These are phyloP conservation scores for Ophioceras dolichostomum DNA, from an alignment of 2,329 filamentous ascomycete genomes.

Conservation along the genomic window DNA sequence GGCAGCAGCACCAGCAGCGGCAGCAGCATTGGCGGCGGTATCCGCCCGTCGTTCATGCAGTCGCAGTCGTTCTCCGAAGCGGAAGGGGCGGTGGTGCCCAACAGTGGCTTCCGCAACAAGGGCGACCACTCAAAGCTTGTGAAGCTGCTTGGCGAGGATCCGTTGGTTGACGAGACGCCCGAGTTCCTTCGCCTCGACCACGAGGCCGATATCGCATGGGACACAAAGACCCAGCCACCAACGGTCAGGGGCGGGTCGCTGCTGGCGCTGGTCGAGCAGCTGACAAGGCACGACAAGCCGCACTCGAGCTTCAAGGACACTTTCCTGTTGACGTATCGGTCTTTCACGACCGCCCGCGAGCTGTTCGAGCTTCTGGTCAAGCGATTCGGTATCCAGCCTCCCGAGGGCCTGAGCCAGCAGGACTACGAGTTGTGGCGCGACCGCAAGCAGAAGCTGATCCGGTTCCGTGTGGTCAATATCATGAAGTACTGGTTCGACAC, in stretches of 20 bases:
- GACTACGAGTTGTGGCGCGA: conserved; percentile 86
- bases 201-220: conserved; percentile 82
- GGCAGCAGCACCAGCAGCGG: too few relatives aligned
- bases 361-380: conserved; percentile 88
- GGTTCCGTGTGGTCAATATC: conserved; percentile 94
- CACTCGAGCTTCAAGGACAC: conserved; percentile 96
- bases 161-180: conserved; percentile 60
- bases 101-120: conserved; percentile 40
- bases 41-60: conserved; percentile 34
- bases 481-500: conserved; percentile 97
- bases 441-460: conserved; percentile 88
- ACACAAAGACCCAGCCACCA: conserved; percentile 63
- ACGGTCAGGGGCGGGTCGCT: conserved; percentile 82
- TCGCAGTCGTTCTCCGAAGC: conserved; percentile 57
- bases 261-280: conserved; percentile 79
- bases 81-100: conserved; percentile 29
- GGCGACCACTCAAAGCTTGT: conserved; percentile 52
- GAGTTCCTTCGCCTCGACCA: conserved; percentile 78
- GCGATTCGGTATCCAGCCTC: conserved; percentile 85
- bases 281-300: conserved; percentile 90
- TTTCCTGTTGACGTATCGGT: conserved; percentile 91
- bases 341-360: conserved; percentile 83
- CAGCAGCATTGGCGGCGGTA: conserved; percentile 14
- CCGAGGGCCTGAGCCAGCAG: conserved; percentile 59
- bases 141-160: conserved; percentile 54